Evolutionary conservation across 2,329 filamentous ascomycete genomes (phyloP).

Genomic region (Ascosphaera apis): DNA sequence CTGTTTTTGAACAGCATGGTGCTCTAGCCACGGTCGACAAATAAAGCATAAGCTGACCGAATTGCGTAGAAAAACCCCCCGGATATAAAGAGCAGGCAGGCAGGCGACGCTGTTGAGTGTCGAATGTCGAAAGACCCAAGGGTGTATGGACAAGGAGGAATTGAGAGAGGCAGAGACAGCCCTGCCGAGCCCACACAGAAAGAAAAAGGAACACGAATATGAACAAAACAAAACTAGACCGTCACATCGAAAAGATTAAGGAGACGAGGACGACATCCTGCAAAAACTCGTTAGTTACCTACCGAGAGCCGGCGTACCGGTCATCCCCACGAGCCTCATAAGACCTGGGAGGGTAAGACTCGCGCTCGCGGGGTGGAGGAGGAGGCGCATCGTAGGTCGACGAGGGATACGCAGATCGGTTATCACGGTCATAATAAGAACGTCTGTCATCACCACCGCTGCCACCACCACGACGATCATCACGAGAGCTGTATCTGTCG

Average conservation of each 20-base stretch:
- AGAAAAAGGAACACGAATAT: neutral
- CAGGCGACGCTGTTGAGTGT: neutral
- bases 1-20: neutral
- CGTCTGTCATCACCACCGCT: slow-evolving; percentile 14
- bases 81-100: neutral
- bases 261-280: neutral
- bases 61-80: neutral
- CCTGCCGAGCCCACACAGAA: neutral
- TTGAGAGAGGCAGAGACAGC: neutral
- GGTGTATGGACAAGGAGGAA: neutral
- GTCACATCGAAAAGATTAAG: neutral
- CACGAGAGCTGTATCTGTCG: slow-evolving; percentile 26
- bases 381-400: slow-evolving; percentile 15
- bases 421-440: slow-evolving; percentile 22
- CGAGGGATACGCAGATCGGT: slow-evolving; percentile 23
- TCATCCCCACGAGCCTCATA: slow-evolving; percentile 19
- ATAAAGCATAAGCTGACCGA: neutral
- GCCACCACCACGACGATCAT: slow-evolving; percentile 23
- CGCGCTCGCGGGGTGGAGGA: slow-evolving; percentile 16
- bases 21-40: neutral
- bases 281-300: slow-evolving; percentile 10
- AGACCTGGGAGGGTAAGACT: slow-evolving; percentile 15
- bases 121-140: neutral
- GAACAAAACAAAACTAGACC: neutral
- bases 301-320: slow-evolving; percentile 17